Evolutionary conservation across 805 yeast genomes (phyloP), one percentile per base, ranked within the genome.

Genomic region (Saturnispora zaruensis): DNA sequence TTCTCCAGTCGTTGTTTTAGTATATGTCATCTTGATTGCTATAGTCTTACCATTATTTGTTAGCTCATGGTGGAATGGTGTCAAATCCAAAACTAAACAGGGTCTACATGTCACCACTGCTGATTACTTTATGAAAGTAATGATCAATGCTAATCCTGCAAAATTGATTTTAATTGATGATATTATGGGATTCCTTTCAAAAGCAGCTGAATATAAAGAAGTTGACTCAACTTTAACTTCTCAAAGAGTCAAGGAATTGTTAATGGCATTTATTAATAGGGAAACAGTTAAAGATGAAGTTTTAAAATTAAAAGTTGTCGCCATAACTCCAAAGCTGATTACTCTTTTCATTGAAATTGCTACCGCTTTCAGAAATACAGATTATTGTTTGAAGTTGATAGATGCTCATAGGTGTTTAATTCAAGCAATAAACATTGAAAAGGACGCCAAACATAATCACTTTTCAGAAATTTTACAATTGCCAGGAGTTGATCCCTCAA

Each of bases 31-130:
- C 6, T 65, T 87, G 41, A 81, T 93, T 57, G 96, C 95, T 20
- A 72, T 84, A 4, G 71, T 87, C 5, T 74, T 93, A 50, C 99
- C 99, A 2, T 71, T 72, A 48, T 66, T 85, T 44, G 98, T 95
- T 28, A 85, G 88, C 38, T 71, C 73, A 26, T 91, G 97, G 96
- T 93, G 99, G 99, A 72, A 73, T 43, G 81, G 79, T 49, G 87
- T 88, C 47, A 85, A 84, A 63, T 71, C 84, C 3, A 81, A 79
- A 61, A 93, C 96, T 25, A 86, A 82, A 58, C 80, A 79, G 57
- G 96, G 96, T 4, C 72, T 93, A 52, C 87, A 86, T 56, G 81
- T 84, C 45, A 77, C 79, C 25, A 85, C 98, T n/a, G 96, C 99
- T 5, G 77, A 86, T 3, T 63, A 71, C 50, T 87, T 85, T 61